These are phyloP conservation scores for Linanthus parryae DNA, from an alignment of 148 eudicot genomes.

Conservation along the genomic window DNA sequence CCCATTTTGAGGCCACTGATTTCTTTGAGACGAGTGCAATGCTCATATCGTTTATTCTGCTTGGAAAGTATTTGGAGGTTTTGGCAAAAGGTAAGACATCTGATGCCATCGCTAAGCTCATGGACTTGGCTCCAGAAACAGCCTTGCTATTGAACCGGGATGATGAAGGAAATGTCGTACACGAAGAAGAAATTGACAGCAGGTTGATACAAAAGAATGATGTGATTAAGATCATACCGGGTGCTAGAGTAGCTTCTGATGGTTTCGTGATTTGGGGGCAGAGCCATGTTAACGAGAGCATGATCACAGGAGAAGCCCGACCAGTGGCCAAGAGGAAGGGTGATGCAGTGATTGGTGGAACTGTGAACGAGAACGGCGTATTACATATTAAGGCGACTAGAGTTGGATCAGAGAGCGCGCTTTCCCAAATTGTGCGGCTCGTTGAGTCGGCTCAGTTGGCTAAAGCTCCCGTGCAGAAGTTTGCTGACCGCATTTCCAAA, in stretches of 20 bases:
- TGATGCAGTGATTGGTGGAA: constrained; percentile 89
- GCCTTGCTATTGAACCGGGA: constrained; percentile 63
- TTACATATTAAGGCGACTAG: constrained; percentile 73
- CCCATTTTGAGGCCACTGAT: constrained; percentile 56
- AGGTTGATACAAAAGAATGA: constrained; percentile 83
- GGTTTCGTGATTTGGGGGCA: constrained; percentile 87
- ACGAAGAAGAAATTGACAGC: constrained; percentile 81
- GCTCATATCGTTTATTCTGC: constrained; percentile 86
- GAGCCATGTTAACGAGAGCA: constrained; percentile 91
- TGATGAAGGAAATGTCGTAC: constrained; percentile 49
- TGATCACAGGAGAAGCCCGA: constrained; percentile 93
- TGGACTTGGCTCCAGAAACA: constrained; percentile 86
- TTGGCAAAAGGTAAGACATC: constrained; percentile 94
- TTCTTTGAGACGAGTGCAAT: constrained; percentile 94
- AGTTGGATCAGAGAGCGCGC: constrained; percentile 95
- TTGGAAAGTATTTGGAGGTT: constrained; percentile 92
- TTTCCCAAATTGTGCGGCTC: constrained; percentile 83
- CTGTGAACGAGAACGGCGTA: constrained; percentile 86
- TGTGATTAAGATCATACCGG: constrained; percentile 75
- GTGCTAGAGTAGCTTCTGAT: constrained; percentile 90
- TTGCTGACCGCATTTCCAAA: constrained; percentile 89
- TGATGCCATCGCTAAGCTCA: constrained; percentile 93
- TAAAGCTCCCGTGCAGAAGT: constrained; percentile 96
- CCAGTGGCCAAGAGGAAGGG: constrained; percentile 83
- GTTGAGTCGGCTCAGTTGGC: constrained; percentile 99